Conservation (phyloP, 495 filamentous ascomycete genomes). For the Aeminium ludgeri region DNA sequence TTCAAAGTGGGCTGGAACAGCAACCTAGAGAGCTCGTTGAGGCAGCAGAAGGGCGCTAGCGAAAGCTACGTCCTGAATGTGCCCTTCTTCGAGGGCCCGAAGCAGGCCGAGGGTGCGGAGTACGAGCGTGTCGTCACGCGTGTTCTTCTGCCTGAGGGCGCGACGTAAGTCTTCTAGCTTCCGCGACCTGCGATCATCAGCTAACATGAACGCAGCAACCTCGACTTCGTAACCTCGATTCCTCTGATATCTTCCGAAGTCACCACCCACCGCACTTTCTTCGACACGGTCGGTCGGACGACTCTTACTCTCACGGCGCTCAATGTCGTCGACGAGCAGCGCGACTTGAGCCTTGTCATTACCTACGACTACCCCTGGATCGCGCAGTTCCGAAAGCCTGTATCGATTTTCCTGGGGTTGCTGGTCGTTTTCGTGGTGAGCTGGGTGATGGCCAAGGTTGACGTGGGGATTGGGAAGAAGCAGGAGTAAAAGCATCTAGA, state of each 20-base stretch:
- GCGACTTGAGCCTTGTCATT: conserved; percentile 62
- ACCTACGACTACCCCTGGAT: conserved; percentile 71
- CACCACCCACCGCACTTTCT: conserved; percentile 61
- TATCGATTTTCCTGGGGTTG: conserved; percentile 62
- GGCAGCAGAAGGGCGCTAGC: conserved; percentile 35
- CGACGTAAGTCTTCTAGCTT: conserved; percentile 44
- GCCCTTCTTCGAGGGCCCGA: conserved; percentile 90
- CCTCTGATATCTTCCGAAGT: conserved; percentile 38
- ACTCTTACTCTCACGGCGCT: conserved; percentile 62
- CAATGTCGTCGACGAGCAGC: conserved; percentile 74
- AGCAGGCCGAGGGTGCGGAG: conserved; percentile 62
- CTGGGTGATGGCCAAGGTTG: conserved; percentile 62
- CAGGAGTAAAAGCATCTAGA: not conserved
- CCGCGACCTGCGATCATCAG: no score
- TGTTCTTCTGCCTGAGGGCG: conserved; percentile 79
- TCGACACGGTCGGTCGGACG: conserved; percentile 85
- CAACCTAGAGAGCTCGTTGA: conserved; percentile 56
- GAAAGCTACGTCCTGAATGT: conserved; percentile 75
- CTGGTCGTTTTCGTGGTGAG: conserved; percentile 55
- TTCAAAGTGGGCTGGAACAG: conserved; percentile 93
- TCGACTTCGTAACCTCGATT: conserved; percentile 46
- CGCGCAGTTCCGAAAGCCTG: conserved; percentile 68
- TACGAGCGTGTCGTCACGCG: conserved; percentile 69
- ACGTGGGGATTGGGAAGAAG: conserved; percentile 45
- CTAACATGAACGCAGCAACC: conserved; percentile 36